Base-by-base conservation (phyloP, 2,329 filamentous ascomycete genomes). In the Rhexocercosporidium sp. region DNA sequence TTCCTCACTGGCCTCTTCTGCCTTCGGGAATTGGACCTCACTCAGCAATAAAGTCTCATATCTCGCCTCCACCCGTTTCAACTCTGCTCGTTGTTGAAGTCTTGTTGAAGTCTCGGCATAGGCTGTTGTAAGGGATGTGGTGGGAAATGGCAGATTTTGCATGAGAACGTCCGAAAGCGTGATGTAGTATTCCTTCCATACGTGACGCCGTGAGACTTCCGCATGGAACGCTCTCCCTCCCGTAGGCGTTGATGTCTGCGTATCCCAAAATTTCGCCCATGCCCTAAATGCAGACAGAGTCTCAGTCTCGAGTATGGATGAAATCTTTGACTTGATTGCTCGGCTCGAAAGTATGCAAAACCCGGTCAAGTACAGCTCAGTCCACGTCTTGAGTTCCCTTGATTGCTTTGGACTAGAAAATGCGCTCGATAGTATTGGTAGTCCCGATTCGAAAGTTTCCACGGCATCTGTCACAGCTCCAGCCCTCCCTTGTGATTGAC, bases 171-270 rank as follows among this genome's bases (percentile, higher is more conserved):
- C 84, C 1, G 94, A 96, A 20, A 97, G 81, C 0, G 91, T 88
- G 53, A 88, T 81, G 77, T 97, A 97, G 78, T 97, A 97, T 69
- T 92, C 88, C 73, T 87, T 89, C 94, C 94, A 97, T 53, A 97
- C 88, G 47, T 88, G 82, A 69, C 91, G 84, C 70, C 91, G 83
- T 34, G 87, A 84, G 20, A 90, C 84, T 11, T 86, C 82, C 22
- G 87, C 86, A 69, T 84, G 83, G 73, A 87, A 85, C n/a, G 86
- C 86, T 65, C 83, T 82, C 6, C 88, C 87, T 41, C 86, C 87
- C 0, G 81, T 78, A 4, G 84, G 79, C 1, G 82, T 79, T 2
- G 82, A 77, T 31, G 80, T 73, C 64, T 74, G 65, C 61, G 72
- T 77, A 64, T 87, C 83, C 89, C 90, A 94, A 75, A 92, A 92